Conservation (phyloP, 768 basidiomycete genomes). For the Gyrodon lividus region DNA sequence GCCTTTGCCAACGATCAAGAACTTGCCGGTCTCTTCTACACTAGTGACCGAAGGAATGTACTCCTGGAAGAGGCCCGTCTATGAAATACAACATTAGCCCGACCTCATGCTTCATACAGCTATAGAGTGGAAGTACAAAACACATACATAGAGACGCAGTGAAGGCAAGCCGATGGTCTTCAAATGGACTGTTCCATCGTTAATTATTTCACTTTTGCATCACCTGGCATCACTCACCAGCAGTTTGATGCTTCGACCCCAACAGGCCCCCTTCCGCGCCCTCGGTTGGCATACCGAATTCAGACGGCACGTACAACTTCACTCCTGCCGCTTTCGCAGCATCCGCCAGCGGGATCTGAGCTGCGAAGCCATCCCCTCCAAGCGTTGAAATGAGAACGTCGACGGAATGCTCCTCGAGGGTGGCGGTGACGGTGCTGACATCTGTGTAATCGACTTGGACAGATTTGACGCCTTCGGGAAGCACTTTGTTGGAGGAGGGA, state of each 20-base stretch:
- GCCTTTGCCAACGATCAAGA: conserved; percentile 25
- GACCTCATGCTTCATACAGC: neutral
- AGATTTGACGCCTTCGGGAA: conserved; percentile 13
- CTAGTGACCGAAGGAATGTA: conserved; percentile 12
- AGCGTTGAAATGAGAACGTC: conserved; percentile 26
- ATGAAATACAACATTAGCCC: neutral
- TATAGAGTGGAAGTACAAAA: neutral
- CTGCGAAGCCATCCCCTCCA: conserved; percentile 5
- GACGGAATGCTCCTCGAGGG: conserved; percentile 18
- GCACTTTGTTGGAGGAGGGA: neutral
- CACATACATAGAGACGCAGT: conserved; percentile 22
- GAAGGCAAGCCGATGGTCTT: conserved; percentile 22
- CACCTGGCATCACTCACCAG: neutral
- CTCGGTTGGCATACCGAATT: conserved; percentile 26
- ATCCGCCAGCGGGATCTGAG: conserved; percentile 18
- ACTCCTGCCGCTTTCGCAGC: conserved; percentile 28
- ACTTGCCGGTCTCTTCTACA: conserved; percentile 11
- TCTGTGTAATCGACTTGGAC: conserved; percentile 18
- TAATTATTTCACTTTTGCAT: too few species aligned
- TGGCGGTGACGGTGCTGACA: conserved; percentile 10
- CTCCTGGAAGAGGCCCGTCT: conserved; percentile 14
- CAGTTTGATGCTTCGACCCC: conserved; percentile 15
- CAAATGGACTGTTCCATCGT: conserved; percentile 11
- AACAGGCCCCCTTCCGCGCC: conserved; percentile 14
- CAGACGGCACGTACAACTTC: conserved; percentile 29